Conservation (phyloP, 2,329 filamentous ascomycete genomes). For the Penicillium fuscoglaucum region DNA sequence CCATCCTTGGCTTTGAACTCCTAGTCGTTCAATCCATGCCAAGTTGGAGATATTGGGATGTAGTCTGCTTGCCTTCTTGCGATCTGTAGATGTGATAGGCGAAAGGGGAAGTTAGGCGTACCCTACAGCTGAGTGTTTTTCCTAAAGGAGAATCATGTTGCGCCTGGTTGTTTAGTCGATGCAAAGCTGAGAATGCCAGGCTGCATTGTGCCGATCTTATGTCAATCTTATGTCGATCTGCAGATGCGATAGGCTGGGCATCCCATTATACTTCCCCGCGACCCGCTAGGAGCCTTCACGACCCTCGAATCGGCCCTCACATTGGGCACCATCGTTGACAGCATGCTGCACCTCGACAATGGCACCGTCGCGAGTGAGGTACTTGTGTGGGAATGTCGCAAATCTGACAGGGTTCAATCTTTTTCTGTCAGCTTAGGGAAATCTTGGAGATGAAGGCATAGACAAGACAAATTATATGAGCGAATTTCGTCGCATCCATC, state of each 20-base stretch:
- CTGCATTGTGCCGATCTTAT: not conserved
- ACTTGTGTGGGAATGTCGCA: slow-evolving; percentile 31
- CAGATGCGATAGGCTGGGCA: not conserved
- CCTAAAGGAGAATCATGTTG: not conserved
- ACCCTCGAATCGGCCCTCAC: not conserved
- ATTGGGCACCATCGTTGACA: slow-evolving; percentile 14
- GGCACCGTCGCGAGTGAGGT: slow-evolving; percentile 21
- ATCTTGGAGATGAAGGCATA: not conserved
- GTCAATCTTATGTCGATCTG: not conserved
- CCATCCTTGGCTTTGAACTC: not conserved
- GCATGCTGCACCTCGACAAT: slow-evolving; percentile 23
- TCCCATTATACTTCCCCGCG: too few relatives aligned
- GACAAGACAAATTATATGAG: not conserved
- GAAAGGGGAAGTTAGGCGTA: not conserved
- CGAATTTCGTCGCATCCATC: not conserved
- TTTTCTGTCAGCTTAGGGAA: not conserved
- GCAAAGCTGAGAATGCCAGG: not conserved
- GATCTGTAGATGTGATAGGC: not conserved
- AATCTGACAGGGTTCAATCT: not conserved
- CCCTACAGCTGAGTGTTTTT: not conserved
- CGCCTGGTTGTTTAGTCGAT: not conserved
- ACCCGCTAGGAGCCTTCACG: too few relatives aligned
- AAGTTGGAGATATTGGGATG: not conserved
- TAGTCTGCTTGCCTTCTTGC: not conserved
- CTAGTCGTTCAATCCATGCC: not conserved